These are phyloP conservation scores for Lichtheimia ramosa DNA, from an alignment of 371 early-diverging fungal species.

Conservation along the genomic window DNA sequence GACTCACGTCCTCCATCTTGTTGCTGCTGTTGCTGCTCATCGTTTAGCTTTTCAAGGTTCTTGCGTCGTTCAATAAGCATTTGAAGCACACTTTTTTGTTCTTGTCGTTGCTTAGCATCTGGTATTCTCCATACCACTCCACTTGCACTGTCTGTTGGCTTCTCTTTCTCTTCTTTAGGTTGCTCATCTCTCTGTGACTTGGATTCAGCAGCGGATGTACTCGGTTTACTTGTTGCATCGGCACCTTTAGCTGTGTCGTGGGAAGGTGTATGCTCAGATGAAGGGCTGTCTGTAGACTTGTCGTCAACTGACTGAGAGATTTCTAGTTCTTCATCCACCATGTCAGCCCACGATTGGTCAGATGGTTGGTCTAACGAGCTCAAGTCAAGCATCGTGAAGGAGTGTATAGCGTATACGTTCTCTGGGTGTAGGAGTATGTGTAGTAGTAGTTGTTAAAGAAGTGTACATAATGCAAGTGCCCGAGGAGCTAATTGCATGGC, in stretches of 20 bases:
- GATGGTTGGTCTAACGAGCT: slow-evolving; percentile 2
- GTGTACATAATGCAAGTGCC: no score
- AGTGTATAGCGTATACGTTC: neutral
- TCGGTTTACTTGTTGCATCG: neutral
- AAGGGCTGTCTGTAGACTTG: neutral
- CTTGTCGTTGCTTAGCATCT: neutral
- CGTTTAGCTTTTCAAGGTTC: neutral
- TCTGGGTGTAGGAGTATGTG: no score
- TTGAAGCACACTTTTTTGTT: neutral
- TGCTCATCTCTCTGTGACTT: neutral
- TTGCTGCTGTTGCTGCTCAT: no score
- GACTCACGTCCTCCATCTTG: no score
- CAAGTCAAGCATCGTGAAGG: slow-evolving; percentile 5
- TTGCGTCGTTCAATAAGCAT: slow-evolving; percentile 2
- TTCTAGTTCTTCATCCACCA: slow-evolving; percentile 8
- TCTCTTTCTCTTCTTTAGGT: neutral
- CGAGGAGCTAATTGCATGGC: no score
- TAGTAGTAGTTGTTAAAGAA: no score
- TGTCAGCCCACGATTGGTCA: slow-evolving; percentile 9
- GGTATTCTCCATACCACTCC: slow-evolving; percentile 9
- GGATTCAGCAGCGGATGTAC: neutral
- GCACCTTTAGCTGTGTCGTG: no score
- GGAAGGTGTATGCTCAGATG: neutral
- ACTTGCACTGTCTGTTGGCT: neutral
- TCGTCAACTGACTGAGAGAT: neutral